These are phyloP conservation scores for Phialocephala subalpina DNA, from an alignment of 2,329 filamentous ascomycete species.

Conservation along the genomic window DNA sequence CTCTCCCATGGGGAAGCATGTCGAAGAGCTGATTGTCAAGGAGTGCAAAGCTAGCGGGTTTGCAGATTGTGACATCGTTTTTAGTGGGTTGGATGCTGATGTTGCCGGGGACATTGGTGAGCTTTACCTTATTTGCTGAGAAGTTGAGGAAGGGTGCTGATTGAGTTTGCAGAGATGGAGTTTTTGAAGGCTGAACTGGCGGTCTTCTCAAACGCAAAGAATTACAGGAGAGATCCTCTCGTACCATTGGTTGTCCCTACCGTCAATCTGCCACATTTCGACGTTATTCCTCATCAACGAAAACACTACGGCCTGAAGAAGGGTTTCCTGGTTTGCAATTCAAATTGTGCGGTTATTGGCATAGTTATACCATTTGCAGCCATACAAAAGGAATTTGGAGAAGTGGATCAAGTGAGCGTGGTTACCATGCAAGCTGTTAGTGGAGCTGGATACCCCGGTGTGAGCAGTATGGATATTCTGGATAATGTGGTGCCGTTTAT, in stretches of 20 bases:
- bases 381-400: slow-evolving; percentile 85
- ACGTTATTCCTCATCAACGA: slow-evolving; percentile 89
- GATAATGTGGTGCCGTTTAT: slow-evolving; percentile 98
- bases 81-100: slow-evolving; percentile 91
- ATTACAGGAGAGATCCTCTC: slow-evolving; percentile 89
- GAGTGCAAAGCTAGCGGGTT: slow-evolving; percentile 87
- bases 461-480: slow-evolving; percentile 93
- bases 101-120: slow-evolving; percentile 90
- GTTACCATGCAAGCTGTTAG: slow-evolving; percentile 96
- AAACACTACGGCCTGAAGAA: slow-evolving; percentile 75
- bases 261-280: slow-evolving; percentile 88
- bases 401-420: slow-evolving; percentile 77
- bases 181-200: slow-evolving; percentile 89
- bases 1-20: slow-evolving; percentile 75
- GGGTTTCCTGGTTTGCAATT: slow-evolving; percentile 97
- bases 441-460: slow-evolving; percentile 89
- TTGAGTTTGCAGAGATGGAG: slow-evolving; percentile 73
- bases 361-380: slow-evolving; percentile 95
- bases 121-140: slow-evolving; percentile 37
- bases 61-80: slow-evolving; percentile 89
- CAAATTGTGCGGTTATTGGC: slow-evolving; percentile 96
- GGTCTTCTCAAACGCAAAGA: slow-evolving; percentile 98
- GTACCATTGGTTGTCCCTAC: slow-evolving; percentile 95
- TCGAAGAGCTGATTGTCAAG: slow-evolving; percentile 84
- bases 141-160: slow-evolving; percentile 5